Base-by-base conservation (phyloP, 2,329 filamentous ascomycete species). In the Cladorrhinum sp. region DNA sequence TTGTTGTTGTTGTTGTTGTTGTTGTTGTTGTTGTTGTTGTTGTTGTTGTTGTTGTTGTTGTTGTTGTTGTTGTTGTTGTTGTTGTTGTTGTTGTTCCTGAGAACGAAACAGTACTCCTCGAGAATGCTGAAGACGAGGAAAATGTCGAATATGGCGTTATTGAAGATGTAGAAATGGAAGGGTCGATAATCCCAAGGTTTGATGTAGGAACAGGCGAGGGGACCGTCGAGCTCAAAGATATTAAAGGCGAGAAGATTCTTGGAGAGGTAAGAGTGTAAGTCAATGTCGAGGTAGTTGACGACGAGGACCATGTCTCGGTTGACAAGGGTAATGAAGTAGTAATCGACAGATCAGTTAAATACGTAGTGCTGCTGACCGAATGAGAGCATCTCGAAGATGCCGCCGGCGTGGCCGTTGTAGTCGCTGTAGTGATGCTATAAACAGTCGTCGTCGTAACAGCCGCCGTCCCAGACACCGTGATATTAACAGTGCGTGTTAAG, bases 401-500 rank as follows among this genome's bases (percentile, higher is more conserved):
- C 5, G 28, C n/a, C n/a, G n/a, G n/a, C n/a, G n/a, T n/a, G n/a
- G n/a, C n/a, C n/a, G n/a, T n/a, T 3, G 2, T 18, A 39, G 53
- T 39, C 30, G 30, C 28, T 0, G 60, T 61, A 12, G 50, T 50
- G 33, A 30, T 55, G 33, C 18, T 21, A 21, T 42, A 9, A 8
- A 36, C 2, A 14, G 36, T 24, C 7, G 33, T 36, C 33, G 33
- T 36, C 12, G 33, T 5, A 36, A 36, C 33, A 9, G 33, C 2
- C 18, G 52, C 57, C 1, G 61, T 63, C 5, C 56, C 54, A 20
- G 59, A 54, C 8, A 64, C 59, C 18, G 62, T 64, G 53, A 64
- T 50, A 39, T 64, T 55, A 12, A 61, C 23, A 23, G 62, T 64
- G 21, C 59, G 33, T 9, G 62, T 64, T 2, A 62, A 36, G 12